Conservation (phyloP, 179 eudicot genomes). For the Actinidia chinensis region DNA sequence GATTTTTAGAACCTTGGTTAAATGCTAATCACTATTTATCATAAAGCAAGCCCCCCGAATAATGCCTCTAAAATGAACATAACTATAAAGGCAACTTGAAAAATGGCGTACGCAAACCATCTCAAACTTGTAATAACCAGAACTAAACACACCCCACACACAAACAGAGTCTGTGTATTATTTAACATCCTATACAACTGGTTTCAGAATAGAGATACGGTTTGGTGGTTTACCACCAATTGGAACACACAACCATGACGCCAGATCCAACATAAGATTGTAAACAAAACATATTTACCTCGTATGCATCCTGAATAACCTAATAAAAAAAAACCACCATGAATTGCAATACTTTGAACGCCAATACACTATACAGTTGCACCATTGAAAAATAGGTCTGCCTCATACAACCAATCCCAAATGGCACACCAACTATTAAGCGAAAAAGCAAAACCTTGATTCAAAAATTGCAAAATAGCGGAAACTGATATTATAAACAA, state of each 20-base stretch:
- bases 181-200: not conserved
- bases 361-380: not conserved
- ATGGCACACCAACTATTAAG: not conserved
- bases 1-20: too few species aligned
- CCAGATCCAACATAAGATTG: too few species aligned
- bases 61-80: not conserved
- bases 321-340: not conserved
- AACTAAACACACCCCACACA: too few species aligned
- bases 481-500: not conserved
- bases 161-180: not conserved
- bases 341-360: not conserved
- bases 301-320: not conserved
- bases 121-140: not conserved
- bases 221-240: not conserved
- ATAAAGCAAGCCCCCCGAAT: not conserved
- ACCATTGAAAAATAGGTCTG: not conserved
- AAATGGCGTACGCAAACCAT: not conserved
- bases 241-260: too few species aligned
- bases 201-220: not conserved
- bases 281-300: too few species aligned
- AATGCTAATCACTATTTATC: too few species aligned
- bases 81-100: not conserved
- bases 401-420: not conserved
- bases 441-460: not conserved
- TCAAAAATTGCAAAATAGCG: not conserved